Percentiles rank a stretch among this genome's conserved stretches.
These are phyloP conservation scores for Pseudozyma thailandica DNA, from an alignment of 1,284 basidiomycete species.

Conservation along the genomic window DNA sequence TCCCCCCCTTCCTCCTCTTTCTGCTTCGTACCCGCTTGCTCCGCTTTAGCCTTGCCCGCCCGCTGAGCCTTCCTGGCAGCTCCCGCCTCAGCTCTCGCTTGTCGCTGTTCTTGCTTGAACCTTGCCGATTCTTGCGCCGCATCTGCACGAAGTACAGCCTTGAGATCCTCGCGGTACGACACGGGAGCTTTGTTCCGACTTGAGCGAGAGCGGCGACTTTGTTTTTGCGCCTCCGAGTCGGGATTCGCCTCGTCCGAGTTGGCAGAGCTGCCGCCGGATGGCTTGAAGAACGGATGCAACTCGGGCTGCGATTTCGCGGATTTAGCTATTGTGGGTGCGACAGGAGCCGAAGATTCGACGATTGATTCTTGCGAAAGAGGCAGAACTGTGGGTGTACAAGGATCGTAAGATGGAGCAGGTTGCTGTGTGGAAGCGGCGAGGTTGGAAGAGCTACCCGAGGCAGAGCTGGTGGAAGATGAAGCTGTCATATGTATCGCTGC, in stretches of 20 bases:
- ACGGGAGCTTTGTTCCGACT: slow-evolving; percentile 26
- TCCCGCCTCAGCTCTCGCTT: slow-evolving; percentile 2
- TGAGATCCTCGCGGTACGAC: slow-evolving; percentile 46
- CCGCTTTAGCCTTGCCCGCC: neutral
- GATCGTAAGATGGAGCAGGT: neutral
- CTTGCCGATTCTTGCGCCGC: slow-evolving; percentile 25
- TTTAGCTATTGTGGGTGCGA: neutral
- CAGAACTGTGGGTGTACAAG: neutral
- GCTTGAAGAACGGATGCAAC: slow-evolving; percentile 30
- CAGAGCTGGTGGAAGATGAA: slow-evolving; percentile 1
- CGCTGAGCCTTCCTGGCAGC: slow-evolving; percentile 11
- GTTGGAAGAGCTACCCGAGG: slow-evolving; percentile 2
- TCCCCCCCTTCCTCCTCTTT: slow-evolving; percentile 1
- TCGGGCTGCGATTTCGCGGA: slow-evolving; percentile 8
- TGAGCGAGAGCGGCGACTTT: slow-evolving; percentile 21
- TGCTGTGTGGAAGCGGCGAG: slow-evolving; percentile 14
- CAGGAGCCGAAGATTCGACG: neutral
- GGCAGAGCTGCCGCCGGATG: slow-evolving; percentile 2
- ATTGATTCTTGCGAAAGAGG: neutral
- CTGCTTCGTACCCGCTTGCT: neutral
- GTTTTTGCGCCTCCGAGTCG: slow-evolving; percentile 7
- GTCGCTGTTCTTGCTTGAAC: slow-evolving; percentile 20
- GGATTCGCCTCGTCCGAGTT: slow-evolving; percentile 3
- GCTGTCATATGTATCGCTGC: slow-evolving; percentile 1
- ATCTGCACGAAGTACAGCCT: slow-evolving; percentile 46